Percentiles rank a stretch among this genome's conserved stretches.
These are phyloP conservation scores for Linderniella brevidens DNA, from an alignment of 257 asterid species.

Conservation along the genomic window DNA sequence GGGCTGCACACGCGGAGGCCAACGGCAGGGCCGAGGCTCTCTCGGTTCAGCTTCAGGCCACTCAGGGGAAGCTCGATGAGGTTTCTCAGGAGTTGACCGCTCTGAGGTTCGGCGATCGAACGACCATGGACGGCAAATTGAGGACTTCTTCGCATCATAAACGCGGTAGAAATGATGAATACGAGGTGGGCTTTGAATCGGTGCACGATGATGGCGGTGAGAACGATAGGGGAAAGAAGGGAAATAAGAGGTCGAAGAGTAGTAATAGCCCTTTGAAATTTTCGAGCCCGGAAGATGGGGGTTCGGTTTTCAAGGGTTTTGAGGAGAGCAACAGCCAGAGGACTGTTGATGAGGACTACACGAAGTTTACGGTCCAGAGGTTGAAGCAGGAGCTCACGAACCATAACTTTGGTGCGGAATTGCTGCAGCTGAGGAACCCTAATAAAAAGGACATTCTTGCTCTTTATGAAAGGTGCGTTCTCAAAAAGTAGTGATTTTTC, in stretches of 20 bases:
- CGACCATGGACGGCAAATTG: conserved; percentile 40
- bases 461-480: not conserved
- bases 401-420: not conserved
- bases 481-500: not conserved
- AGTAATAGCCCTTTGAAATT: not conserved
- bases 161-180: conserved; percentile 66
- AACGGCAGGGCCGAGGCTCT: conserved; percentile 71
- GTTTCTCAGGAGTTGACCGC: conserved; percentile 67
- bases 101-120: conserved; percentile 44
- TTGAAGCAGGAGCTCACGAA: not conserved
- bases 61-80: conserved; percentile 61
- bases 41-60: conserved; percentile 70
- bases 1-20: conserved; percentile 78
- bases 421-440: not conserved
- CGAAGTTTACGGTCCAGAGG: not conserved
- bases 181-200: conserved; percentile 62
- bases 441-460: not conserved
- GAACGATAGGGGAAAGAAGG: not conserved
- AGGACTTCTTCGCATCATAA: conserved; percentile 59
- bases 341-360: not conserved
- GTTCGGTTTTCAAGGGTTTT: not conserved
- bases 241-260: not conserved
- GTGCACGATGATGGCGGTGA: conserved; percentile 12
- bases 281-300: not conserved
- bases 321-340: not conserved